Evolutionary conservation across 495 filamentous ascomycete species (phyloP), one percentile per base, ranked within the genome.

Genomic region (Penicillium odoratum): DNA sequence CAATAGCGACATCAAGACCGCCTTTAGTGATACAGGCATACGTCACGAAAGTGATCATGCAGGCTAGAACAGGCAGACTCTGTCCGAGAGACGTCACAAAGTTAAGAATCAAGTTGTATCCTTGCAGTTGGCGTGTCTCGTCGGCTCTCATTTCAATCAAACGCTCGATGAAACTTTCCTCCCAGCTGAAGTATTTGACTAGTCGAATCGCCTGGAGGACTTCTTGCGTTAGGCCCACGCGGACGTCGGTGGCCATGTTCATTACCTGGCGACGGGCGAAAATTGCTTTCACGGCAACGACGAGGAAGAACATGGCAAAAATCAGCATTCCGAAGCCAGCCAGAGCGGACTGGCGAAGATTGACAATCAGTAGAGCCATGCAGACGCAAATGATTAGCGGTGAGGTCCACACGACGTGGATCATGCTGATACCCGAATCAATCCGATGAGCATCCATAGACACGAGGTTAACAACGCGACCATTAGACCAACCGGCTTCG

Each of bases 171-270:
- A 48, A 48, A 28, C 46, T 48, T 7, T 16, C 26, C 28, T 48
- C 46, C 46, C 46, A 48, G 28, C 28, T 30, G 28, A 48, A 48
- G 15, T 30, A 48, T 15, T 48, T 48, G 11, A 48, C 46, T 13
- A 48, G 26, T 7, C 46, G 46, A 48, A 48, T 48, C 8, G 46
- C 13, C 15, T 16, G 15, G 15, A 48, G 26, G 10, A 48, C 46
- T 16, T 48, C 46, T 30, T 48, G 46, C 3, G 46, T 48, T n/a
- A 48, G 46, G 28, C 46, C 28, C 3, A 48, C 46, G 0, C 46
- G 46, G 15, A 29, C 28, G 15, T 48, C 46, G 4, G 15, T 48
- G 15, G 28, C 3, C 28, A 30, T 29, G 28, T 48, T 48, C 26
- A 48, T n/a, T 1, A 26, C 46, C 25, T 30, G 26, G 13, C 46